phyloP scores from a whole-genome alignment of 1,284 basidiomycete genomes.

The Ustilago crameri region DNA sequence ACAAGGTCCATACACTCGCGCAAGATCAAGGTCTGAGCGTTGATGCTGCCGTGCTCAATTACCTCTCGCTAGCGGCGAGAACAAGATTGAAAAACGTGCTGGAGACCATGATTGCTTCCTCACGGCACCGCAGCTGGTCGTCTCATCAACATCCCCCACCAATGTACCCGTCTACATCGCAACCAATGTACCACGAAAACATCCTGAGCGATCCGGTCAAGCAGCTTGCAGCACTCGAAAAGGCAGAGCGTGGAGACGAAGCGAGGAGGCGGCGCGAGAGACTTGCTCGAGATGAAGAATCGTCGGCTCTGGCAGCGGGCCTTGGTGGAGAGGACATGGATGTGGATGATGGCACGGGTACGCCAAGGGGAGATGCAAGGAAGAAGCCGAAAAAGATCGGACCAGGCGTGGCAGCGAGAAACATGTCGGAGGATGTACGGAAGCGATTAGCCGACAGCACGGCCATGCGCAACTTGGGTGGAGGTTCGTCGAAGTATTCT shows the following conservation, averaged over 20 bases:
- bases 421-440: constrained; percentile 65
- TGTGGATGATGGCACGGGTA: constrained; percentile 40
- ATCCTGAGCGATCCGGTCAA: constrained; percentile 56
- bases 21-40: constrained; percentile 60
- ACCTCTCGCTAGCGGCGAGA: constrained; percentile 62
- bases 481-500: constrained; percentile 54
- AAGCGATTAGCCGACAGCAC: constrained; percentile 65
- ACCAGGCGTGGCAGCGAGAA: constrained; percentile 53
- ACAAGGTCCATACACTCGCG: constrained; percentile 59
- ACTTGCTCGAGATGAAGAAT: constrained; percentile 59
- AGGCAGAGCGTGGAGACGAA: constrained; percentile 63
- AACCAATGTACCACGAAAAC: constrained; percentile 61
- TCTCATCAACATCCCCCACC: constrained; percentile 62
- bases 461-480: constrained; percentile 63
- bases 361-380: constrained; percentile 28
- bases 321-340: constrained; percentile 32
- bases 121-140: constrained; percentile 64
- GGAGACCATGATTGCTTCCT: constrained; percentile 62
- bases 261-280: constrained; percentile 53
- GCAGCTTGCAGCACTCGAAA: constrained; percentile 65
- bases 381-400: constrained; percentile 59
- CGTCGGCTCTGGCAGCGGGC: constrained; percentile 39
- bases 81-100: constrained; percentile 63
- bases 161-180: constrained; percentile 28
- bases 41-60: constrained; percentile 64